These are phyloP conservation scores for Helminthosporium solani DNA, from an alignment of 2,329 filamentous ascomycete species.

Conservation along the genomic window DNA sequence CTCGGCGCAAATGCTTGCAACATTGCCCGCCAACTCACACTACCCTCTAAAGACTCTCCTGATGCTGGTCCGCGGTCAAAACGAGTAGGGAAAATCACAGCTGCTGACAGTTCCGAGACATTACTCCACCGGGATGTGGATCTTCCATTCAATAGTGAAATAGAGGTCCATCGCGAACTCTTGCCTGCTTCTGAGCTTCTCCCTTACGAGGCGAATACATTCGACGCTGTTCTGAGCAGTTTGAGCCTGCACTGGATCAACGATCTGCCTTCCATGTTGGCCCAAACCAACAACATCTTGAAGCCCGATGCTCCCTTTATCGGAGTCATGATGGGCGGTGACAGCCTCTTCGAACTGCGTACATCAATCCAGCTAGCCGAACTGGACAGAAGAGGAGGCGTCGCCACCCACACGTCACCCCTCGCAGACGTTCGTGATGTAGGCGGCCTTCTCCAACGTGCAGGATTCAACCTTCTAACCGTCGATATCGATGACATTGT, in stretches of 20 bases:
- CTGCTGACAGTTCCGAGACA: constrained; percentile 75
- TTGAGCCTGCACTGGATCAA: constrained; percentile 97
- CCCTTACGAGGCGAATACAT: constrained; percentile 72
- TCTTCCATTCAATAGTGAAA: constrained; percentile 70
- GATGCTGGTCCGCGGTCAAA: constrained; percentile 66
- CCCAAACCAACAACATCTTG: constrained; percentile 80
- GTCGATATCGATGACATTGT: constrained; percentile 97
- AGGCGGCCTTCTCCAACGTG: constrained; percentile 79
- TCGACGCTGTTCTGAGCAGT: constrained; percentile 88
- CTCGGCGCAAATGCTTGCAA: constrained; percentile 96
- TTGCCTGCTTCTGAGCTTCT: constrained; percentile 73
- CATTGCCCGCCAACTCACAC: constrained; percentile 76
- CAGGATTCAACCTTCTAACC: constrained; percentile 93
- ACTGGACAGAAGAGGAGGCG: constrained; percentile 84
- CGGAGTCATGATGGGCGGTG: constrained; percentile 93
- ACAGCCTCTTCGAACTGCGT: constrained; percentile 89
- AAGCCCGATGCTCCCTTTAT: constrained; percentile 92
- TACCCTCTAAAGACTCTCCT: constrained; percentile 60
- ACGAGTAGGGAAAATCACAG: constrained; percentile 72
- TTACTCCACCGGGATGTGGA: constrained; percentile 79
- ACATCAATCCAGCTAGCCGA: constrained; percentile 92
- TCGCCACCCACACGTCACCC: constrained; percentile 87
- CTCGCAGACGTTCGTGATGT: constrained; percentile 90
- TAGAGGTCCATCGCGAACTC: constrained; percentile 73
- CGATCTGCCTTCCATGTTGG: constrained; percentile 80